Conservation (phyloP, 345 rosid genomes). For the Salix caprea region DNA sequence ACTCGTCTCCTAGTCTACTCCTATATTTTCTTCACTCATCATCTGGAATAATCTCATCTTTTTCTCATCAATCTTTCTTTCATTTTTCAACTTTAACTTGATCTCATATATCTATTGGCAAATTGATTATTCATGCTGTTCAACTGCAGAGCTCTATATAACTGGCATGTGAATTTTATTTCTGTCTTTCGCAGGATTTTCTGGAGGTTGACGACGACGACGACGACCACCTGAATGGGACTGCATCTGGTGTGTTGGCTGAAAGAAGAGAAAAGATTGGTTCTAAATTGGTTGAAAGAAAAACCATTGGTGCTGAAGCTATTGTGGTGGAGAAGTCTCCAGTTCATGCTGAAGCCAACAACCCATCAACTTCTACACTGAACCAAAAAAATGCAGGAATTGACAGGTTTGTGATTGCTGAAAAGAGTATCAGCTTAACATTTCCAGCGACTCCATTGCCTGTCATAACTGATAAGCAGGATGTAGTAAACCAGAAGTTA, state of each 20-base stretch:
- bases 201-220: conserved; percentile 75
- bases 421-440: conserved; percentile 26
- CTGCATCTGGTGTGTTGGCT: conserved; percentile 21
- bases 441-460: conserved; percentile 27
- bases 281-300: conserved; percentile 22
- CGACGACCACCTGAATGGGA: conserved; percentile 35
- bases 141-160: background rate
- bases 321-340: conserved; percentile 26
- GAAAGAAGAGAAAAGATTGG: conserved; percentile 37
- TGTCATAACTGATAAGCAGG: conserved; percentile 32
- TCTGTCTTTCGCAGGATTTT: conserved; percentile 47
- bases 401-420: conserved; percentile 35
- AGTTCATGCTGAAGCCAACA: conserved; percentile 31
- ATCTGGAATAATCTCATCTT: background rate
- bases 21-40: background rate
- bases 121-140: background rate
- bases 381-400: conserved; percentile 35
- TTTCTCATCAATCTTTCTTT: background rate
- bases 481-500: conserved; percentile 26
- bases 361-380: conserved; percentile 18
- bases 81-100: background rate
- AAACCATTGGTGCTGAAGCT: conserved; percentile 34
- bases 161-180: background rate
- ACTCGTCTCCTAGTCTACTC: background rate
- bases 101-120: background rate